Evolutionary conservation across 805 yeast genomes (phyloP), one percentile per base, ranked within the genome.

Genomic region (Wickerhamomyces canadensis): DNA sequence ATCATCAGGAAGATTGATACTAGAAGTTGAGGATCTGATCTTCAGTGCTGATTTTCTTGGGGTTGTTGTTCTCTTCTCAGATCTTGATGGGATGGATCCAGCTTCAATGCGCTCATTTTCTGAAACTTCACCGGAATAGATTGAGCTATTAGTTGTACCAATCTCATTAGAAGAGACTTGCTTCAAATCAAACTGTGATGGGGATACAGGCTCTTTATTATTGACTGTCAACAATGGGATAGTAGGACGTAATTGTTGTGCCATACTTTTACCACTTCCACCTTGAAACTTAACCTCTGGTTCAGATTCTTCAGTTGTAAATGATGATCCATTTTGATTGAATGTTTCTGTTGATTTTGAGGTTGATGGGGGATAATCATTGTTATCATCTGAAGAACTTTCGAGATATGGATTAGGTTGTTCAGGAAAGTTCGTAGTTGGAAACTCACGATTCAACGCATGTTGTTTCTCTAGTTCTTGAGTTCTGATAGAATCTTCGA

Each of bases 1-100:
- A 27, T 24, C 43, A 37, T 31, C 40, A 33, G 38, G 38, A 29
- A 21, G 42, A 27, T 52, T 49, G 12, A 58, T 47, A 11, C 42
- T 47, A 5, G 54, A 46, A 5, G 51, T 36, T 13, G 60, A n/a
- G n/a, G n/a, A 32, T 27, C 42, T 48, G 26, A 55, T 58, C 43
- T 67, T 67, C 35, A 67, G 45, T 0, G 71, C 72, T 9, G 71
- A 64, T 40, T 67, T 67, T 31, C 68, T 67, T 19, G 78, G 76
- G n/a, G 66, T 40, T 13, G 66, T 40, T 13, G 49, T 35, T 45
- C 65, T 55, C 40, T 45, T 53, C 11, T 52, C 52, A 4, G 66
- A 60, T 31, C 67, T 54, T 22, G 43, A 52, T n/a, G 71, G 70
- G 15, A 61, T 47, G 7, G 41, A 37, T 16, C 46, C 33, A 13